Evolutionary conservation across 2,329 filamentous ascomycete species (phyloP), one percentile per base, ranked within the genome.

Genomic region (Zasmidium cellare): DNA sequence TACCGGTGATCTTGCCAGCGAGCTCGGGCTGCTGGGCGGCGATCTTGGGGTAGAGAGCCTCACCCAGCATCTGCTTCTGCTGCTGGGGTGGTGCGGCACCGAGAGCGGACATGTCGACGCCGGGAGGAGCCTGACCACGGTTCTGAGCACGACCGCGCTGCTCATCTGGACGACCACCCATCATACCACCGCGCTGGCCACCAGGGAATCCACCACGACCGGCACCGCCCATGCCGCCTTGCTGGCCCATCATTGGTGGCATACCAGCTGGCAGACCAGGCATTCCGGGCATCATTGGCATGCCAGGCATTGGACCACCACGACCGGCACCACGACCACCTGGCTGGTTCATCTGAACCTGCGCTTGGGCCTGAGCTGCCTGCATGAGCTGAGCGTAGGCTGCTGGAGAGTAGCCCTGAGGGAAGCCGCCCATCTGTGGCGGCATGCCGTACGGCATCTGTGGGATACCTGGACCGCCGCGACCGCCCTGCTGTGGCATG

Each of bases 21-120:
- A 99, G 84, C 71, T 97, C 92, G 60, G 92, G 90, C 82, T 99
- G 94, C 79, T 96, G 88, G 67, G 86, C 87, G 77, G 92, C 87
- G 72, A 99, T 97, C 89, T 97, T 99, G 74, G 94, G 94, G 85
- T 97, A 99, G 70, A 99, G 89, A 69, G 91, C 88, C 81, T 99
- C 94, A 76, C 94, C 94, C 55, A 99, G 87, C 78, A 97, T 91
- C 84, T 99, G 94, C 87, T 99, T 99, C 84, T 97, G 94, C 80
- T 96, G 91, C 50, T 84, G 82, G 41, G 88, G 84, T 35, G 84
- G 80, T 64, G 81, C 79, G 56, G 78, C 69, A 63, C 76, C 76
- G 62, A 88, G 78, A 62, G 77, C 75, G 65, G 75, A 73, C 62
- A 84, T 69, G 70, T 80, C 82, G 63, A 84, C 69, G 62, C 79